A percentile compares a stretch with the other conserved stretches of the same genome.
Conservation (phyloP, 1,284 basidiomycete species). For the Cystobasidium sp. region DNA sequence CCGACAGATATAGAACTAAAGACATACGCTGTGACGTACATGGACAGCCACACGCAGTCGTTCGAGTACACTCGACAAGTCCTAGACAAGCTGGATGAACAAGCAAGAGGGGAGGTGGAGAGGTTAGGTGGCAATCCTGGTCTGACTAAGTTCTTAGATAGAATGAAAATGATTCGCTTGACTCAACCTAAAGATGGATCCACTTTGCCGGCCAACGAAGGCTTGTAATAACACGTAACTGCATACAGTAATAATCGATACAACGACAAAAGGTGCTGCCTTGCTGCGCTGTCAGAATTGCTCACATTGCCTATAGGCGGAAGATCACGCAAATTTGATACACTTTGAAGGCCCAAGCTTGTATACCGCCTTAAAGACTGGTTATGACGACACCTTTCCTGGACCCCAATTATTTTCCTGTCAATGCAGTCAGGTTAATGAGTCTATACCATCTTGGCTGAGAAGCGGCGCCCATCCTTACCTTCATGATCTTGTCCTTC, state of each 20-base stretch:
- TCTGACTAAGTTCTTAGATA: conserved; percentile 62
- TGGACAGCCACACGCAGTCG: conserved; percentile 70
- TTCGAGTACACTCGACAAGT: conserved; percentile 75
- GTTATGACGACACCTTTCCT: conserved; percentile 4
- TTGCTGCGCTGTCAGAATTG: background rate
- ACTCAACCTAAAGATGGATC: background rate
- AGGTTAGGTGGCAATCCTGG: conserved; percentile 66
- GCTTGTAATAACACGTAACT: background rate
- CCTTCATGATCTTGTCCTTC: conserved; percentile 55
- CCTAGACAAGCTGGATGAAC: conserved; percentile 64
- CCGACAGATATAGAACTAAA: conserved; percentile 80
- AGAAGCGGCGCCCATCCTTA: background rate
- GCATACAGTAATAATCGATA: background rate
- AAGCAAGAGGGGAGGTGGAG: conserved; percentile 64
- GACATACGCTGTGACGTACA: conserved; percentile 75
- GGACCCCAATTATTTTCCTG: conserved; percentile 40
- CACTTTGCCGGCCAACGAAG: background rate
- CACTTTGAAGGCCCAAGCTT: background rate
- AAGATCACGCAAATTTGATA: background rate
- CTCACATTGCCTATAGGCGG: background rate
- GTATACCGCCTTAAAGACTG: background rate
- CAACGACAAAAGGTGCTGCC: background rate
- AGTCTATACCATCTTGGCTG: background rate
- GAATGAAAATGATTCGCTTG: conserved; percentile 20
- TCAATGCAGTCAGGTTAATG: background rate